These are phyloP conservation scores for Anthracocystis setariae DNA, from an alignment of 1,284 basidiomycete genomes.

Conservation along the genomic window DNA sequence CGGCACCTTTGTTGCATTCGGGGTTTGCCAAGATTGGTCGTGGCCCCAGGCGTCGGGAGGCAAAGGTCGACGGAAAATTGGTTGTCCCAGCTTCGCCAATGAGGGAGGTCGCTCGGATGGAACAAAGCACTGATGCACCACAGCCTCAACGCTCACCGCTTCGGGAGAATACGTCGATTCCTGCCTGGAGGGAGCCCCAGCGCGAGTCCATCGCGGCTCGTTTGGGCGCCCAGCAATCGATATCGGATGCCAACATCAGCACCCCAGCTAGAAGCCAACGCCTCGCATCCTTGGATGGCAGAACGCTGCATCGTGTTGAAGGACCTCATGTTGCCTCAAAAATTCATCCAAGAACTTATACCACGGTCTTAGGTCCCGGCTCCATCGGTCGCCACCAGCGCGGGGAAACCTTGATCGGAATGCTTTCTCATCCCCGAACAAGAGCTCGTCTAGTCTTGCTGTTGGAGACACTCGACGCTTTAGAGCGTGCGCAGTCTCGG, in stretches of 20 bases:
- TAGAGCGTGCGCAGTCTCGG: conserved; percentile 22
- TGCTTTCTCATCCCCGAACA: conserved; percentile 31
- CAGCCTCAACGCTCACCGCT: conserved; percentile 3
- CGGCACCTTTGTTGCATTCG: conserved; percentile 52
- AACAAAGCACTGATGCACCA: conserved; percentile 4
- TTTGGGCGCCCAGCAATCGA: neutral
- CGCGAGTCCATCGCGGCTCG: neutral
- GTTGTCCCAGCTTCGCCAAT: conserved; percentile 15
- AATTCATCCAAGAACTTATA: neutral
- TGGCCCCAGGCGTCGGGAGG: conserved; percentile 20
- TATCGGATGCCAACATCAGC: neutral
- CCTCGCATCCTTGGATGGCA: neutral
- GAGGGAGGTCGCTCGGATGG: conserved; percentile 7
- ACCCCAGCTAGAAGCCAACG: conserved; percentile 2
- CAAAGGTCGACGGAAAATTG: conserved; percentile 7
- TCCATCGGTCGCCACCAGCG: neutral
- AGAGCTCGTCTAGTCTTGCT: conserved; percentile 24
- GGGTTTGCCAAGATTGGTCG: conserved; percentile 42
- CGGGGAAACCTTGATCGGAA: conserved; percentile 12
- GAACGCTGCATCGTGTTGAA: neutral
- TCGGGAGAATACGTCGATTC: conserved; percentile 2
- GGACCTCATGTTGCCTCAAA: conserved; percentile 5
- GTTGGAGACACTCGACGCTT: conserved; percentile 24
- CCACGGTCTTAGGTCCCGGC: conserved; percentile 1
- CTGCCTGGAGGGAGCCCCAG: neutral